A percentile compares a stretch with the other conserved stretches of the same genome.
These are phyloP conservation scores for Metschnikowia gelsemii DNA, from an alignment of 805 yeast genomes.

Conservation along the genomic window DNA sequence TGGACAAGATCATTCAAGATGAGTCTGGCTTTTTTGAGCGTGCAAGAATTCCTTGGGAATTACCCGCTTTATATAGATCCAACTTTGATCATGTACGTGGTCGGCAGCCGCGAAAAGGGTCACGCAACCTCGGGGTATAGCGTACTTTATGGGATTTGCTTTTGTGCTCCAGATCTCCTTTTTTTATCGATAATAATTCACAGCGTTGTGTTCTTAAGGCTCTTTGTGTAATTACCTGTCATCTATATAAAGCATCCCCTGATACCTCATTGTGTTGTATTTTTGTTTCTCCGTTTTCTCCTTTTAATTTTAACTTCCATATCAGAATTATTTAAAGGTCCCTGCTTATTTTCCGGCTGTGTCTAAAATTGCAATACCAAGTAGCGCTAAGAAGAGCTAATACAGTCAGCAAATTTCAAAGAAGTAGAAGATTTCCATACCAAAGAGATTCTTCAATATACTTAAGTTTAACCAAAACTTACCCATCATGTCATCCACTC, in stretches of 20 bases:
- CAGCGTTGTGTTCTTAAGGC: neutral
- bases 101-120: neutral
- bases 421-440: neutral
- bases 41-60: neutral
- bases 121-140: neutral
- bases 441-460: neutral
- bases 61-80: neutral
- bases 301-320: too few species aligned
- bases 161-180: neutral
- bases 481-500: conserved; percentile 1
- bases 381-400: conserved; percentile 5
- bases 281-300: neutral
- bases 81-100: neutral
- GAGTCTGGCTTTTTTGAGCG: too few species aligned
- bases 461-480: neutral
- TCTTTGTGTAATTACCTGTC: conserved; percentile 2
- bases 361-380: conserved; percentile 4
- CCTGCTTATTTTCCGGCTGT: too few species aligned
- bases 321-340: too few species aligned
- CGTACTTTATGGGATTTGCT: neutral
- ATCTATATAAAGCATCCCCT: neutral
- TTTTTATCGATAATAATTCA: neutral
- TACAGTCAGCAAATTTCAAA: conserved; percentile 3
- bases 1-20: too few species aligned
- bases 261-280: neutral